These are phyloP conservation scores for Fraxinus ornus DNA, from an alignment of 305 asterid species.

Conservation along the genomic window DNA sequence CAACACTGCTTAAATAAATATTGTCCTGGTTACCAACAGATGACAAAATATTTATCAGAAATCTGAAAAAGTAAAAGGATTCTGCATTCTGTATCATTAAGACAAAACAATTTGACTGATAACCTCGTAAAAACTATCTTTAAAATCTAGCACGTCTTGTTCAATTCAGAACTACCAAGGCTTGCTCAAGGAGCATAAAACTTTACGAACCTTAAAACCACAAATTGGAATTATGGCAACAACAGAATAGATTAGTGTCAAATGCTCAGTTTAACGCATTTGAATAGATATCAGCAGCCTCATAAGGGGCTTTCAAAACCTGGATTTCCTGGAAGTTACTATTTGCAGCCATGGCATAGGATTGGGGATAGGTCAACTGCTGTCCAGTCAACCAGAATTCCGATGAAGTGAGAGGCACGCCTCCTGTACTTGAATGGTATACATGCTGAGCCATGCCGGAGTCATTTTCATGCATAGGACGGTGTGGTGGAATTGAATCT, in stretches of 20 bases:
- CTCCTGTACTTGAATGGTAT: conserved; percentile 43
- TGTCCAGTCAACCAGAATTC: conserved; percentile 42
- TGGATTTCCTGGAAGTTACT: conserved; percentile 47
- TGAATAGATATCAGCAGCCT: conserved; percentile 41
- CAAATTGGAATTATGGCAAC: not conserved
- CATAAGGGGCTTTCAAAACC: conserved; percentile 40
- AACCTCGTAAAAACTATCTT: not conserved
- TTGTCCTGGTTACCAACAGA: not conserved
- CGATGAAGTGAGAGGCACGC: conserved; percentile 41
- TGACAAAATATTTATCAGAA: not conserved
- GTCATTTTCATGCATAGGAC: conserved; percentile 30
- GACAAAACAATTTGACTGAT: not conserved
- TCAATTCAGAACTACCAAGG: not conserved
- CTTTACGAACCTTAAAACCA: not conserved
- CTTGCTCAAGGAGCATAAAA: not conserved
- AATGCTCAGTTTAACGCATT: conserved; percentile 34
- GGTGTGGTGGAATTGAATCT: conserved; percentile 37
- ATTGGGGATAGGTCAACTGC: conserved; percentile 27
- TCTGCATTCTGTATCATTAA: not conserved
- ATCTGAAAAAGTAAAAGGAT: not conserved
- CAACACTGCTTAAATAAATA: not conserved
- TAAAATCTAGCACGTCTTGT: not conserved
- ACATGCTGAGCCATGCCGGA: conserved; percentile 32
- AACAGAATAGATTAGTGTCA: not conserved
- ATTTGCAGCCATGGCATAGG: conserved; percentile 26